Evolutionary conservation across 2,329 filamentous ascomycete species (phyloP).

Genomic region (Neofusicoccum umdonicola): DNA sequence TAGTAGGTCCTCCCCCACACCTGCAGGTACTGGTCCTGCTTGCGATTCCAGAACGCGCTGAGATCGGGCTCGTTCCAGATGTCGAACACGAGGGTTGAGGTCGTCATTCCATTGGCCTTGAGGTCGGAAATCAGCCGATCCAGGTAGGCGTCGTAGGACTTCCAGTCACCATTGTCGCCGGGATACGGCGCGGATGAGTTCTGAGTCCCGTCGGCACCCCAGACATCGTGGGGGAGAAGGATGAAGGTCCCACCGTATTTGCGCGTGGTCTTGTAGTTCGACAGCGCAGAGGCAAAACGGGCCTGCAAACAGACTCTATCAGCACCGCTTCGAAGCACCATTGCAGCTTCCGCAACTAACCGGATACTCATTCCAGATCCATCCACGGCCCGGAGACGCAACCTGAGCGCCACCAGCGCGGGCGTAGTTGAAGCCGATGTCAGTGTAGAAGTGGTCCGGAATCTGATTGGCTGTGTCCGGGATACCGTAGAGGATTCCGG

Average conservation of each 20-base stretch:
- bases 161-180: conserved; percentile 52
- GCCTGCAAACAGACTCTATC: conserved; percentile 18
- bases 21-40: conserved; percentile 41
- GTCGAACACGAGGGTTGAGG: conserved; percentile 43
- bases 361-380: conserved; percentile 33
- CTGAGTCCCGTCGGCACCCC: conserved; percentile 48
- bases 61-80: conserved; percentile 56
- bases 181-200: conserved; percentile 43
- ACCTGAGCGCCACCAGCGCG: conserved; percentile 45
- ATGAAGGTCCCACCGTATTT: conserved; percentile 46
- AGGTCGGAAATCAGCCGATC: conserved; percentile 39
- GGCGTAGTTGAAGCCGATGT: conserved; percentile 42
- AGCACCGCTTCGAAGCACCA: not conserved
- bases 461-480: conserved; percentile 40
- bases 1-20: conserved; percentile 28
- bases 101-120: conserved; percentile 35
- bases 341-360: conserved; percentile 18
- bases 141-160: conserved; percentile 44
- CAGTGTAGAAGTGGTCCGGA: conserved; percentile 38
- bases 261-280: conserved; percentile 46
- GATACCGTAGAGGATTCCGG: conserved; percentile 45
- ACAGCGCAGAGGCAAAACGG: conserved; percentile 45
- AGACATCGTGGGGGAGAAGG: conserved; percentile 47
- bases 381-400: conserved; percentile 34
- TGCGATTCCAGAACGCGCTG: conserved; percentile 37